These are phyloP conservation scores for Ganoderma lucidum DNA, from an alignment of 1,284 basidiomycete genomes.

Conservation along the genomic window DNA sequence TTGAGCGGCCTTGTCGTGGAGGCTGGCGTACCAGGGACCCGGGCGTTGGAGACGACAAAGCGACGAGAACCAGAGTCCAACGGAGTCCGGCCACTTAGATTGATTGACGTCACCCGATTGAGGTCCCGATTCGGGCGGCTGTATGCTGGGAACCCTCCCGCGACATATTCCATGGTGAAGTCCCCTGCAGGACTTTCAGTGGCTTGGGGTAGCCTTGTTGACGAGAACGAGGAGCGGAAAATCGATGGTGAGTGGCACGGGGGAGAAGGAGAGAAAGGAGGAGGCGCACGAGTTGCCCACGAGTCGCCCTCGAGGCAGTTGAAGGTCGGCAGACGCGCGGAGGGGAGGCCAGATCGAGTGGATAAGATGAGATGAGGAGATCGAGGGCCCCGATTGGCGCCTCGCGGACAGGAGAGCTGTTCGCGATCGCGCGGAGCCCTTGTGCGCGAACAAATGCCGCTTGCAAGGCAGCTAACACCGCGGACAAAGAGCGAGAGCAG, in stretches of 20 bases:
- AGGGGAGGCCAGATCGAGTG: slow-evolving; percentile 25
- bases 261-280: slow-evolving; percentile 13
- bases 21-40: not conserved
- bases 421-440: slow-evolving; percentile 7
- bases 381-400: slow-evolving; percentile 20
- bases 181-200: too few species aligned
- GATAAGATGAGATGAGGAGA: slow-evolving; percentile 32
- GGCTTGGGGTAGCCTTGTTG: not conserved
- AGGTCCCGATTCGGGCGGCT: slow-evolving; percentile 21
- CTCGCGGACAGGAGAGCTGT: slow-evolving; percentile 12
- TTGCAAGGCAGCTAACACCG: not conserved
- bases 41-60: slow-evolving; percentile 1
- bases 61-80: slow-evolving; percentile 4
- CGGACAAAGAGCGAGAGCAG: slow-evolving; percentile 4
- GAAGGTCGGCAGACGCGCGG: slow-evolving; percentile 11
- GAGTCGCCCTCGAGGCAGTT: slow-evolving; percentile 27
- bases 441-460: not conserved
- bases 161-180: not conserved
- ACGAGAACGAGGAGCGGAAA: not conserved
- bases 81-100: slow-evolving; percentile 10
- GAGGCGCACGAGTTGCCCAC: slow-evolving; percentile 20
- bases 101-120: slow-evolving; percentile 25
- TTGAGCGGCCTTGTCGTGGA: not conserved
- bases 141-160: slow-evolving; percentile 8
- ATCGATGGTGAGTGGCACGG: slow-evolving; percentile 28